Conservation (phyloP, 257 asterid species). For the Linaria vulgaris region DNA sequence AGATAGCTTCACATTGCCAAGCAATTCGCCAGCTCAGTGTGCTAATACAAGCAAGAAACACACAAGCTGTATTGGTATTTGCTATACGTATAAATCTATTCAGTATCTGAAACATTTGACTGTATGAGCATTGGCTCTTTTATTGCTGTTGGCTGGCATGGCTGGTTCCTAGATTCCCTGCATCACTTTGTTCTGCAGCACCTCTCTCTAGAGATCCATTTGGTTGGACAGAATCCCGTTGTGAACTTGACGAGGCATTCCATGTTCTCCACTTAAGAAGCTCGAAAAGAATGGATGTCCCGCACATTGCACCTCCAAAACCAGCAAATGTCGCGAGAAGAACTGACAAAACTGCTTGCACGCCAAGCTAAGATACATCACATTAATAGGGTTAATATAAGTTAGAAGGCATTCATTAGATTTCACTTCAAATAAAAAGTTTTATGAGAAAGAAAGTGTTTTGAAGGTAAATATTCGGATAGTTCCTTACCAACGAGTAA, state of each 20-base stretch:
- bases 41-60: neutral
- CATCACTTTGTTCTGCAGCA: constrained; percentile 30
- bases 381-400: constrained; percentile 17
- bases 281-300: constrained; percentile 65
- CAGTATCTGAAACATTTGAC: neutral
- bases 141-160: constrained; percentile 25
- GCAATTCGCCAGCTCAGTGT: neutral
- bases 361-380: constrained; percentile 50
- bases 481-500: constrained; percentile 70
- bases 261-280: constrained; percentile 47
- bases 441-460: neutral
- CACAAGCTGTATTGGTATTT: constrained; percentile 8
- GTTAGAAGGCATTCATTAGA: constrained; percentile 15
- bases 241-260: constrained; percentile 36
- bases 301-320: constrained; percentile 87
- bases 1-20: constrained; percentile 20
- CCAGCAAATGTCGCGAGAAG: constrained; percentile 83
- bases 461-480: neutral
- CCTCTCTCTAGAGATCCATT: constrained; percentile 39
- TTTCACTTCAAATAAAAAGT: neutral
- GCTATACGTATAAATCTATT: constrained; percentile 4
- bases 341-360: constrained; percentile 73
- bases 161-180: constrained; percentile 28
- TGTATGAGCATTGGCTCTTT: neutral
- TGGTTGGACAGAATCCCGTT: constrained; percentile 32